Percentiles rank a stretch among this genome's conserved stretches.
Conservation (phyloP, 495 filamentous ascomycete genomes). For the Umbilicaria muhlenbergii region DNA sequence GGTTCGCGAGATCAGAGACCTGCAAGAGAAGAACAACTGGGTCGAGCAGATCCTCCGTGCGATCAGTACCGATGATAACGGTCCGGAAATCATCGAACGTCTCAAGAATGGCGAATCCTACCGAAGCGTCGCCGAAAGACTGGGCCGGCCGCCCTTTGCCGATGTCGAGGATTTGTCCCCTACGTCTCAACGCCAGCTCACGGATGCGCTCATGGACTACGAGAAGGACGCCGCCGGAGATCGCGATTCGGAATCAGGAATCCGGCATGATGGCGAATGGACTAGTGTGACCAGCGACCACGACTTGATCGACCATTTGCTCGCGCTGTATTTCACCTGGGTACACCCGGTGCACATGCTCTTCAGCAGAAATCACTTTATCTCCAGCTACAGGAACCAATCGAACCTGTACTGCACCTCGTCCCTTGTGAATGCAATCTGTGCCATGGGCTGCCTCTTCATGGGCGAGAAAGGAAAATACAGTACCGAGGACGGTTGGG, state of each 20-base stretch:
- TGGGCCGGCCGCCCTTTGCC: slow-evolving; percentile 12
- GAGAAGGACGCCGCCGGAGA: not conserved
- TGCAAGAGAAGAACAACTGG: slow-evolving; percentile 13
- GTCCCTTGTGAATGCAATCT: slow-evolving; percentile 19
- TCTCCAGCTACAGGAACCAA: slow-evolving; percentile 13
- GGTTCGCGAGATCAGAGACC: slow-evolving; percentile 6
- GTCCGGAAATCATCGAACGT: slow-evolving; percentile 13
- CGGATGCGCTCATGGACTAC: slow-evolving; percentile 5
- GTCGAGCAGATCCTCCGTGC: slow-evolving; percentile 16
- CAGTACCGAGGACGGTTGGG: slow-evolving; percentile 2
- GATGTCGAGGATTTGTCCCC: slow-evolving; percentile 9
- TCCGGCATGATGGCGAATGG: slow-evolving; percentile 10
- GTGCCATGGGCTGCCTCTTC: slow-evolving; percentile 21
- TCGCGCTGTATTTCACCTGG: slow-evolving; percentile 22
- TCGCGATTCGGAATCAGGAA: not conserved
- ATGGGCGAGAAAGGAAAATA: not conserved
- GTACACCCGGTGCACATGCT: slow-evolving; percentile 22
- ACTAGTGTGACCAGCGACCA: slow-evolving; percentile 13
- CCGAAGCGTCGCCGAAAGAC: slow-evolving; percentile 15
- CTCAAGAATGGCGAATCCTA: slow-evolving; percentile 14
- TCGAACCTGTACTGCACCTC: slow-evolving; percentile 14
- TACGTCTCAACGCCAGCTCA: slow-evolving; percentile 9
- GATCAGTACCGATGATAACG: slow-evolving; percentile 14
- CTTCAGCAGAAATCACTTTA: slow-evolving; percentile 18
- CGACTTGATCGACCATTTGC: slow-evolving; percentile 15